Percentiles rank a stretch among this genome's conserved stretches.
Conservation (phyloP, 2,329 filamentous ascomycete species). For the Nothophoma quercina region DNA sequence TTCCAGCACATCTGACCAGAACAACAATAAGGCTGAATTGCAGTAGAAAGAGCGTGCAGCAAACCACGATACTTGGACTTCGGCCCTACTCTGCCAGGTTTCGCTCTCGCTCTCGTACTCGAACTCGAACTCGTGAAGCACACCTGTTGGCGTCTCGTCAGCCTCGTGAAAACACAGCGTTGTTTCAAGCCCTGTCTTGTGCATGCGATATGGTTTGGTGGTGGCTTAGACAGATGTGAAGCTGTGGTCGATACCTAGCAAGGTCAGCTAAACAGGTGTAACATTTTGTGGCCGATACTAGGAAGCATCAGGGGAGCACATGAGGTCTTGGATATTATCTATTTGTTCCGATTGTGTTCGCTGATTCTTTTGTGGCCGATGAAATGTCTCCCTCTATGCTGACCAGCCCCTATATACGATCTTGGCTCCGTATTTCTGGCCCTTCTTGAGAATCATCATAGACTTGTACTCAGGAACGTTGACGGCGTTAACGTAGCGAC, state of each 20-base stretch:
- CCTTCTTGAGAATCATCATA: constrained; percentile 83
- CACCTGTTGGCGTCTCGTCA: too few species aligned
- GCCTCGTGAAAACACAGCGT: too few species aligned
- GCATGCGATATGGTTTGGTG: not conserved
- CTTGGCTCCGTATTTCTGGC: constrained; percentile 79
- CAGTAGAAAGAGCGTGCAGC: not conserved
- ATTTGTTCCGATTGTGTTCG: not conserved
- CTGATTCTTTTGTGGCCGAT: not conserved
- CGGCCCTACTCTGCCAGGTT: not conserved
- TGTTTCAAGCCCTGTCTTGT: not conserved
- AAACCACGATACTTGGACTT: not conserved
- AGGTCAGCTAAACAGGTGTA: not conserved
- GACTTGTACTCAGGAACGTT: constrained; percentile 82
- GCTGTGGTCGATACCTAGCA: not conserved
- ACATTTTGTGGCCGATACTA: not conserved
- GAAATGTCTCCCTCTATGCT: constrained; percentile 40
- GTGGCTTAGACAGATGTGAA: not conserved
- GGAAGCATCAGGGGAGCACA: not conserved
- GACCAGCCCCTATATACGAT: constrained; percentile 89
- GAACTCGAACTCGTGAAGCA: not conserved
- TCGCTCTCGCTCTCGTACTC: not conserved
- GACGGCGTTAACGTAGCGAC: constrained; percentile 86
- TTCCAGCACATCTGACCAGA: not conserved
- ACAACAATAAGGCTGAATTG: not conserved
- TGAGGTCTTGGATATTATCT: not conserved